Conservation (phyloP, 805 yeast genomes). For the Ogataea populi-albae region DNA sequence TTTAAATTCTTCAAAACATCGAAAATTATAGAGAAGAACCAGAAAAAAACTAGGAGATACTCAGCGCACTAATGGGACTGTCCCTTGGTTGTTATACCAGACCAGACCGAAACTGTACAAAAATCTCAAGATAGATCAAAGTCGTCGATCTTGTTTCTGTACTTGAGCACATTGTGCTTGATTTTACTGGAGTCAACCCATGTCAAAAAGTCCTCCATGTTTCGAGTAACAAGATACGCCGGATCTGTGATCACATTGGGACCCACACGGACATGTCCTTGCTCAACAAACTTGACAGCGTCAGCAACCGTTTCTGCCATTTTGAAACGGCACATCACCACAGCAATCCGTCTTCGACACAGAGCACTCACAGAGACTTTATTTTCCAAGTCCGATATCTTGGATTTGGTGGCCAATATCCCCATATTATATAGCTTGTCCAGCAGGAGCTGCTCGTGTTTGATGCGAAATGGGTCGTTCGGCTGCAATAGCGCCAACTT, state of each 20-base stretch:
- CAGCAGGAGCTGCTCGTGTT: slow-evolving; percentile 82
- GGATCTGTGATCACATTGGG: slow-evolving; percentile 95
- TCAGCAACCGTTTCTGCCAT: slow-evolving; percentile 90
- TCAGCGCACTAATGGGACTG: no score
- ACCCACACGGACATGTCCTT: slow-evolving; percentile 97
- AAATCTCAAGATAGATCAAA: slow-evolving; percentile 43
- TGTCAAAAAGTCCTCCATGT: slow-evolving; percentile 92
- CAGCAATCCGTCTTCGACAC: slow-evolving; percentile 89
- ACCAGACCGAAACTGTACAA: neutral
- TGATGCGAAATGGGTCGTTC: slow-evolving; percentile 78
- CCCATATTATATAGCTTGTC: slow-evolving; percentile 92
- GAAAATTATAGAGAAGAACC: no score
- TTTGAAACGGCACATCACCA: slow-evolving; percentile 87
- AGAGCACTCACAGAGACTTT: slow-evolving; percentile 88
- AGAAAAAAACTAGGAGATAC: no score
- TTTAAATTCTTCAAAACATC: no score
- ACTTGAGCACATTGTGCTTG: slow-evolving; percentile 81
- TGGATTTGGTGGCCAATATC: slow-evolving; percentile 78
- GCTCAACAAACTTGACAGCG: slow-evolving; percentile 90
- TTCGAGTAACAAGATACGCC: slow-evolving; percentile 88
- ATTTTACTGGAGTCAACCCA: slow-evolving; percentile 98
- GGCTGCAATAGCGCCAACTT: slow-evolving; percentile 82
- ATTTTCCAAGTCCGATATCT: slow-evolving; percentile 88
- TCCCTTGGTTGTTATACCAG: no score
- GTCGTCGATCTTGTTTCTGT: slow-evolving; percentile 71